Evolutionary conservation across 768 basidiomycete genomes (phyloP), one percentile per base, ranked within the genome.

Genomic region (Crepidotus variabilis): DNA sequence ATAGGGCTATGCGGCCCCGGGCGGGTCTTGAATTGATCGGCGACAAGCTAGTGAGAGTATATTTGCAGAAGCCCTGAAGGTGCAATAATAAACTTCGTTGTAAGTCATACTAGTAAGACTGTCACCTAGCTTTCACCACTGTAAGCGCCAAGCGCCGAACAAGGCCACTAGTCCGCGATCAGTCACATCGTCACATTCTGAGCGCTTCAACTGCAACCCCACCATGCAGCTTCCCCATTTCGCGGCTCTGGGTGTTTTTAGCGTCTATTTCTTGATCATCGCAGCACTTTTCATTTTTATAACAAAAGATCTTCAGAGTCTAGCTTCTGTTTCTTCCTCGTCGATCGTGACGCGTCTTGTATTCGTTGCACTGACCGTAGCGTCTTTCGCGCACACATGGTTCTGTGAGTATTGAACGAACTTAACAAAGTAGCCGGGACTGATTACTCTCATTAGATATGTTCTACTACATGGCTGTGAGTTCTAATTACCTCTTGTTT

Each of bases 321-420:
- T 51, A 46, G 45, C 56, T 32, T 34, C 47, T 28, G n/a, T 58
- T 22, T 16, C 43, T 4, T 8, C n/a, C 6, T 18, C 22, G 14
- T 50, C 36, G 32, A 14, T 22, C 9, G 32, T 28, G 9, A 58
- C 54, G 48, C 28, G 36, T 8, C 16, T 49, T n/a, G 8, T 57
- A 16, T 69, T 70, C 50, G 53, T 51, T 24, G 47, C 52, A 21
- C 43, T 73, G 39, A 62, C 69, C 2, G 9, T 68, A 9, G 66
- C 50, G 3, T 72, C 71, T 14, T 58, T 73, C 21, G 53, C 55
- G 5, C 71, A 75, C 52, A 75, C 73, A n/a, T 73, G 72, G 73
- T 68, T 62, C 36, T 73, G 73, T 75, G 55, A 57, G 56, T 57
- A 2, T 10, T n/a, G 14, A 46, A 32, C 11, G 22, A 13, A 20